Conservation (phyloP, 495 filamentous ascomycete species). For the Hyaloscypha bicolor region DNA sequence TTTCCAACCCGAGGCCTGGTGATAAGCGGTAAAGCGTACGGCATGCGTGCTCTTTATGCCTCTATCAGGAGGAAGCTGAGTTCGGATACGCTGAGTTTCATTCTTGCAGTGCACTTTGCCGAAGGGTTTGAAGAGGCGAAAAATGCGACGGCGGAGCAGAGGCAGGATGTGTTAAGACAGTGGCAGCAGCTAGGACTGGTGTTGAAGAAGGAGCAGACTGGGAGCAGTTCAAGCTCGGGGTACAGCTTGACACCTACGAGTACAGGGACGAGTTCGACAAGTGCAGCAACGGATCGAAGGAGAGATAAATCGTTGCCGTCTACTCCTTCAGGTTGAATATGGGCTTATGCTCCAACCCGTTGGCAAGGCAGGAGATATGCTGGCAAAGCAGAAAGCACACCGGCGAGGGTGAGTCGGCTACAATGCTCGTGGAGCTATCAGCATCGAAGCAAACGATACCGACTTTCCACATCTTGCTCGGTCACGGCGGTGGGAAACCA, state of each 20-base stretch:
- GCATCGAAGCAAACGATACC: no score
- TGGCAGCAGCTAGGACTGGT: slow-evolving; percentile 46
- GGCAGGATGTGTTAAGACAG: slow-evolving; percentile 54
- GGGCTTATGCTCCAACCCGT: no score
- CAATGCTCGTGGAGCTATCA: no score
- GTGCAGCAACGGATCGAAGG: background rate
- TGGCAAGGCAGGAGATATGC: no score
- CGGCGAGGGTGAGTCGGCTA: no score
- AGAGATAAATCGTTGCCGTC: background rate
- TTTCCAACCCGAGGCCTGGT: slow-evolving; percentile 44
- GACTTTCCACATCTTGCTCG: no score
- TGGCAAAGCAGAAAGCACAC: no score
- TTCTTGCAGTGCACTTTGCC: slow-evolving; percentile 66
- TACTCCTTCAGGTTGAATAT: background rate
- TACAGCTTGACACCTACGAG: background rate
- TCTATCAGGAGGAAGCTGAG: slow-evolving; percentile 64
- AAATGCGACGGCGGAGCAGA: slow-evolving; percentile 49
- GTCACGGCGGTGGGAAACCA: no score
- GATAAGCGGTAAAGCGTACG: slow-evolving; percentile 67
- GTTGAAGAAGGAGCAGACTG: background rate
- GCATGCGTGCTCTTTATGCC: slow-evolving; percentile 70
- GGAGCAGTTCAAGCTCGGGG: background rate
- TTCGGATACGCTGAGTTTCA: slow-evolving; percentile 64
- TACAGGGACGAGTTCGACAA: background rate
- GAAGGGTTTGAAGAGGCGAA: slow-evolving; percentile 67